A percentile compares a stretch with the other conserved stretches of the same genome.
These are phyloP conservation scores for Penicillium sp. DNA, from an alignment of 2,329 filamentous ascomycete species.

Conservation along the genomic window DNA sequence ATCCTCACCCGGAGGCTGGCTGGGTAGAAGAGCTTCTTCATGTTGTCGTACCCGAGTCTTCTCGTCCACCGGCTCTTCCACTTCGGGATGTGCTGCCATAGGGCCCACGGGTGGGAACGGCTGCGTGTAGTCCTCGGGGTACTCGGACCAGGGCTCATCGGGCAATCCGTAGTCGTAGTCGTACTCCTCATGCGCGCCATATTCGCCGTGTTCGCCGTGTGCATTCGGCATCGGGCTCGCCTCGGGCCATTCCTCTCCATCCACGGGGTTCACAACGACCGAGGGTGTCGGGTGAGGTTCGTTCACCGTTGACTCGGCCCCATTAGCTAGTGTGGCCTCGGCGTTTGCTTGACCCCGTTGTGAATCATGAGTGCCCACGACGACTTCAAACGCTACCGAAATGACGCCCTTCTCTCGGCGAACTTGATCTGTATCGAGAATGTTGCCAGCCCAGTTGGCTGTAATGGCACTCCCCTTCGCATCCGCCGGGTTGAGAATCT, in stretches of 20 bases:
- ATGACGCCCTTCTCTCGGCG: conserved; percentile 90
- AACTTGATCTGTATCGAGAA: conserved; percentile 83
- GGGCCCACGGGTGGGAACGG: conserved; percentile 24
- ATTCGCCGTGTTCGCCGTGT: conserved; percentile 19
- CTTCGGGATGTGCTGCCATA: conserved; percentile 47
- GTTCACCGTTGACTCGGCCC: conserved; percentile 29
- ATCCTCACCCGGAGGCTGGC: conserved; percentile 62
- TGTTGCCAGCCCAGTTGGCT: conserved; percentile 55
- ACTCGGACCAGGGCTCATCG: conserved; percentile 30
- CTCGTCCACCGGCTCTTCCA: conserved; percentile 67
- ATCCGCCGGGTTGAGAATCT: conserved; percentile 34
- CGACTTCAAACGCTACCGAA: conserved; percentile 77
- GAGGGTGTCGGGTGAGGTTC: conserved; percentile 8
- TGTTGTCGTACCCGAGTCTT: conserved; percentile 77
- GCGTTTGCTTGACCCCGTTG: conserved; percentile 51
- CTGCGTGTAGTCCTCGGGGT: conserved; percentile 27
- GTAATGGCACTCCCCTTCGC: conserved; percentile 36
- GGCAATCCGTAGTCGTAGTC: conserved; percentile 29
- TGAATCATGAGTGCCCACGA: conserved; percentile 83
- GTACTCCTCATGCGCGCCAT: conserved; percentile 19
- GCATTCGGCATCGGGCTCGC: conserved; percentile 18
- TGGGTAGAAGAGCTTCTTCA: conserved; percentile 77
- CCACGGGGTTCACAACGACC: conserved; percentile 12
- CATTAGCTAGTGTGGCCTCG: conserved; percentile 30
- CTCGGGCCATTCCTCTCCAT: conserved; percentile 32